These are phyloP conservation scores for Polytrichum formosum DNA, from an alignment of 225 moss, liverwort and hornwort species.

Conservation along the genomic window DNA sequence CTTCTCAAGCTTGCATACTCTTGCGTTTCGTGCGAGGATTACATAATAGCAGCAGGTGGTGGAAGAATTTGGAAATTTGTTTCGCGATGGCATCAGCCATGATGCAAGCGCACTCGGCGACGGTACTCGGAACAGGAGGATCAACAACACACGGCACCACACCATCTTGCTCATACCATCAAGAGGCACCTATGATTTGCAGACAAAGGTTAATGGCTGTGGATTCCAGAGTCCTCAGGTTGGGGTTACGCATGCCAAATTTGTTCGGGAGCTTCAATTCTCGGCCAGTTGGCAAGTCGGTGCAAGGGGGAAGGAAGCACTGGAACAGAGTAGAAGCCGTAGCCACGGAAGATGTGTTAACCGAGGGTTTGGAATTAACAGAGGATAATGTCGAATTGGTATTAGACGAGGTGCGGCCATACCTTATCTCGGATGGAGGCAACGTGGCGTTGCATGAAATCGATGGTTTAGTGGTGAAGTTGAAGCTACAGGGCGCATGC, in stretches of 20 bases:
- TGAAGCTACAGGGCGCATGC: slow-evolving; percentile 89
- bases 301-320: neutral
- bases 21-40: too few species aligned
- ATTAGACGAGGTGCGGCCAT: slow-evolving; percentile 91
- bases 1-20: too few species aligned
- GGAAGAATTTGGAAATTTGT: too few species aligned
- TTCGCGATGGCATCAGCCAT: slow-evolving; percentile 30
- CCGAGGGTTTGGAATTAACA: slow-evolving; percentile 78
- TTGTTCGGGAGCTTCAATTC: slow-evolving; percentile 7
- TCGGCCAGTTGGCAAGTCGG: neutral
- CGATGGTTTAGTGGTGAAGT: slow-evolving; percentile 83
- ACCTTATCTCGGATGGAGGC: slow-evolving; percentile 91
- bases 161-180: too few species aligned
- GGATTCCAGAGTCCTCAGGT: too few species aligned
- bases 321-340: slow-evolving; percentile 45
- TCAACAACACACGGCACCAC: slow-evolving; percentile 7
- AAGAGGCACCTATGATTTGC: too few species aligned
- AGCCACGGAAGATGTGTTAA: slow-evolving; percentile 62
- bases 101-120: slow-evolving; percentile 28
- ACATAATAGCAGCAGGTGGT: too few species aligned
- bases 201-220: too few species aligned
- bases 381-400: slow-evolving; percentile 88
- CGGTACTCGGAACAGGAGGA: slow-evolving; percentile 10
- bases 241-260: too few species aligned
- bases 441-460: slow-evolving; percentile 91